Percentiles rank a stretch among this genome's conserved stretches.
phyloP scores from a whole-genome alignment of 169 alveolate genomes.

The Amoebophrya sp. region DNA sequence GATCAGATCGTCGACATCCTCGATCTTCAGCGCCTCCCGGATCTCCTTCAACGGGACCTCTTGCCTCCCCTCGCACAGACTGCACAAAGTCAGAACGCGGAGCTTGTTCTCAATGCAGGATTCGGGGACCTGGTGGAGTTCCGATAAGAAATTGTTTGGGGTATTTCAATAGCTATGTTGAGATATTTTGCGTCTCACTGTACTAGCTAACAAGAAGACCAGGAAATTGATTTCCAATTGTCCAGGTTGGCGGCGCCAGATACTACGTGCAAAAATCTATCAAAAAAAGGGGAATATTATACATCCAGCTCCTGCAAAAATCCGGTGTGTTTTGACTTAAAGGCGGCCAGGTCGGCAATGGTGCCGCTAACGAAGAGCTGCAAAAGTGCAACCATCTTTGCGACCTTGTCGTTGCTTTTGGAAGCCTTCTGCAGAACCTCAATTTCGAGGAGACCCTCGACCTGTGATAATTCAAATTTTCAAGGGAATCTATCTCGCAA shows the following conservation, averaged over 20 bases:
- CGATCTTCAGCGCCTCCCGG: not conserved
- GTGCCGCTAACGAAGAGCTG: not conserved
- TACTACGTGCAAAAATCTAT: too few species aligned
- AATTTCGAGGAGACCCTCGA: not conserved
- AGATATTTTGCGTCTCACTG: too few species aligned
- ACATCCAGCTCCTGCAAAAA: not conserved
- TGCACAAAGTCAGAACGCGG: not conserved
- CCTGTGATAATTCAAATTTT: too few species aligned
- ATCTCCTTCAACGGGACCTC: not conserved
- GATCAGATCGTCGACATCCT: not conserved
- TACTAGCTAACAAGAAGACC: too few species aligned
- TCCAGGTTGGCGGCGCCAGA: too few species aligned
- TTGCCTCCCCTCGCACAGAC: not conserved
- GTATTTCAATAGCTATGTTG: too few species aligned
- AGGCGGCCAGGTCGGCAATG: not conserved
- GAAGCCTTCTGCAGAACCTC: not conserved
- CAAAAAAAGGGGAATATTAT: too few species aligned
- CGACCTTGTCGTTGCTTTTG: not conserved
- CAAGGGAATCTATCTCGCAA: too few species aligned
- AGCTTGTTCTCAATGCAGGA: not conserved
- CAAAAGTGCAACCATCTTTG: not conserved
- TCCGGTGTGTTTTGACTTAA: not conserved
- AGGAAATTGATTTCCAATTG: too few species aligned
- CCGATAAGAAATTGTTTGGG: too few species aligned
- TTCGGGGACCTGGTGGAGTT: not conserved